A percentile compares a stretch with the other conserved stretches of the same genome.
Evolutionary conservation across 2,329 filamentous ascomycete genomes (phyloP).

Genomic region (Fusarium solani-melongenae): DNA sequence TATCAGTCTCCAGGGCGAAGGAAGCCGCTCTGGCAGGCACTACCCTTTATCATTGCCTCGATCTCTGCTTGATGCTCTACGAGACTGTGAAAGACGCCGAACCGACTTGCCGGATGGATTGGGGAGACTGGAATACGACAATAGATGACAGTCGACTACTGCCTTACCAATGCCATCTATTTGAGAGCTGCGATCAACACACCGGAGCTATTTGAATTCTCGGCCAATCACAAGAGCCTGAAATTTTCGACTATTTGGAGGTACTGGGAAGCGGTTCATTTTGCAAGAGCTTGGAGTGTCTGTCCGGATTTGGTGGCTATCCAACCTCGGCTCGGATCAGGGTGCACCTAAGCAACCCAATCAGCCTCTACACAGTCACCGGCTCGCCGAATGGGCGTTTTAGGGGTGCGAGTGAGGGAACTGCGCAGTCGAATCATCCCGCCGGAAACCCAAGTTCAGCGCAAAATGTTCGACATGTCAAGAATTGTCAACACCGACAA

Average conservation of each 20-base stretch:
- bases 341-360: background rate
- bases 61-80: background rate
- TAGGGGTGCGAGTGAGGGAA: rapidly evolving
- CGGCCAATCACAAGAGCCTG: background rate
- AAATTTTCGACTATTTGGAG: background rate
- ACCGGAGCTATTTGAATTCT: background rate
- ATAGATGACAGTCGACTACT: background rate
- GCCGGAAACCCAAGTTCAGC: rapidly evolving
- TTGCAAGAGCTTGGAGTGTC: background rate
- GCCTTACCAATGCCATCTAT: rapidly evolving
- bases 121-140: background rate
- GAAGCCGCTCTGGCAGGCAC: background rate
- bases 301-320: background rate
- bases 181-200: background rate
- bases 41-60: background rate
- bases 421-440: background rate
- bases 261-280: background rate
- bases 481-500: background rate
- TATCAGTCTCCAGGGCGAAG: background rate
- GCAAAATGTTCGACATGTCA: background rate
- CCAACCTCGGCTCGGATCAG: background rate
- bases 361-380: background rate
- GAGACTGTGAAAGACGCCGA: background rate
- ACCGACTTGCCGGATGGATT: background rate
- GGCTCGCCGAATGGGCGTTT: background rate